Conservation (phyloP, 306 rosid species). For the Trifolium pratense region DNA sequence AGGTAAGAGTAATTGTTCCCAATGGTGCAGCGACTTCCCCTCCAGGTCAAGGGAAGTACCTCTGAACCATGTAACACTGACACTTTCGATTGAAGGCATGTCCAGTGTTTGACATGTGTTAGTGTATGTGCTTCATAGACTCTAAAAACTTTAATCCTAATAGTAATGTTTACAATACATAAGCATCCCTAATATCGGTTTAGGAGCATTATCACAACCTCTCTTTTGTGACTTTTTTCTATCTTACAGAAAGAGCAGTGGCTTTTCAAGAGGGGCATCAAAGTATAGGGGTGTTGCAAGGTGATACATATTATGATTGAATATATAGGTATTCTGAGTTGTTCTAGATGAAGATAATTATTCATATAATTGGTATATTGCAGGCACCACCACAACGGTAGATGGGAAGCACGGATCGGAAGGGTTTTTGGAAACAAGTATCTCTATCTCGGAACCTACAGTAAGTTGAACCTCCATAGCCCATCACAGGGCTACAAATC, state of each 20-base stretch:
- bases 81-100: background rate
- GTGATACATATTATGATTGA: conserved; percentile 37
- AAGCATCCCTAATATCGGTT: background rate
- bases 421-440: conserved; percentile 89
- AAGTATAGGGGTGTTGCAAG: conserved; percentile 91
- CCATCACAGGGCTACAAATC: conserved; percentile 15
- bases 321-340: background rate
- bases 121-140: background rate
- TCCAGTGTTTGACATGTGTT: background rate
- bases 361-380: background rate
- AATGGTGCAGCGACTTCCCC: background rate
- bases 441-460: conserved; percentile 82
- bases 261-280: conserved; percentile 84
- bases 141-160: background rate
- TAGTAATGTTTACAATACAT: background rate
- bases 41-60: background rate
- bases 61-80: background rate
- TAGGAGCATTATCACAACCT: background rate
- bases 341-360: conserved; percentile 13
- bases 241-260: conserved; percentile 75
- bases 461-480: conserved; percentile 47
- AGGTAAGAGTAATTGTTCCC: conserved; percentile 56
- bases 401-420: conserved; percentile 92
- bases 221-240: background rate
- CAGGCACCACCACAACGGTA: conserved; percentile 87